Base-by-base conservation (phyloP, 2,329 filamentous ascomycete genomes). In the Gnomoniopsis smithogilvyi region DNA sequence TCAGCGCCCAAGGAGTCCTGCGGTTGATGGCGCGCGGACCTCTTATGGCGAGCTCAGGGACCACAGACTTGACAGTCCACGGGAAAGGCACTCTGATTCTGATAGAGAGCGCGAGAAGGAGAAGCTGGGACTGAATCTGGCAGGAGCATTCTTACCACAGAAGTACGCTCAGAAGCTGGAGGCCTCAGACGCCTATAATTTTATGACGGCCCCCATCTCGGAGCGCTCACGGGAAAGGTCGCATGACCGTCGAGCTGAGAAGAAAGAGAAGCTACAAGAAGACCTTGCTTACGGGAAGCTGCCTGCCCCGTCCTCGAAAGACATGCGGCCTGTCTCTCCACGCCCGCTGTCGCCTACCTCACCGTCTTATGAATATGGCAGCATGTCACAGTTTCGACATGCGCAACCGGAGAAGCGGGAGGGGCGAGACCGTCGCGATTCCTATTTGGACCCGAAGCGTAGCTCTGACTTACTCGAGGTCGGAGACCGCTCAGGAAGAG, bases 261-360 rank as follows among this genome's bases (percentile, higher is more conserved):
- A 66, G 62, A 60, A 54, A 62, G 65, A 68, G 56, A 67, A 66
- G 62, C 64, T 67, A 19, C 65, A 68, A 33, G 78, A 80, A 3
- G 77, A 81, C 58, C 70, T 84, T 11, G 80, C 80, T 3, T 85
- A 85, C 62, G 82, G 82, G 33, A 71, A 66, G 62, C 54, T 62
- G 3, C 58, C 51, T 41, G 51, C 52, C 15, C 49, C 60, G 22
- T 45, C 60, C 17, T 33, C 14, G 15, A 54, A 59, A 50, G 64
- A 65, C 17, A 50, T 65, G 33, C 59, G 63, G 33, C 65, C 65
- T 33, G 65, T 67, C 19, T 67, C 68, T 14, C 66, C 71, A n/a
- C 57, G 36, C 17, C 62, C 67, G 2, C 63, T 22, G 64, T 62
- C 51, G 66, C 63, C 41, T 64, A 56, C 36, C 15, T 51, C 60